Evolutionary conservation across 83 land plant genomes (phyloP).

Genomic region (Thuja plicata): DNA sequence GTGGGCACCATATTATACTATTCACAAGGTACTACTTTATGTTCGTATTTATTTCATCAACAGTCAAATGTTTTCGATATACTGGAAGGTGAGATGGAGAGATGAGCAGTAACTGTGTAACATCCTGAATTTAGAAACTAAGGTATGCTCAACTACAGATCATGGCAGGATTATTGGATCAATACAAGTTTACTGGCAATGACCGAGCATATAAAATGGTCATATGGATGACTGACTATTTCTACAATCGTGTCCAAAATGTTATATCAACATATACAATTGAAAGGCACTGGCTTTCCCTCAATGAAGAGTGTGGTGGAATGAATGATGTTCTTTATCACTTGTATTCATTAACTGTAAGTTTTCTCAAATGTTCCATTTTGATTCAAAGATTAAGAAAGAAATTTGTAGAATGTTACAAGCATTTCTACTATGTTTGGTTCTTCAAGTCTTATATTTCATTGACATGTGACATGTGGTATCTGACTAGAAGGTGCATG

Average conservation of each 20-base stretch:
- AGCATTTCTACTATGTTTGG: neutral
- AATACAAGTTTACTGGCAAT: constrained; percentile 59
- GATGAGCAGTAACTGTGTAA: neutral
- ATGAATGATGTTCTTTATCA: constrained; percentile 96
- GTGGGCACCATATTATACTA: constrained; percentile 97
- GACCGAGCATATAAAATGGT: constrained; percentile 62
- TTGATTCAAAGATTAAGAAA: neutral
- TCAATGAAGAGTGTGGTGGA: constrained; percentile 97
- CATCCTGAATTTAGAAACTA: neutral
- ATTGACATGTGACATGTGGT: neutral
- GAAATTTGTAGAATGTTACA: neutral
- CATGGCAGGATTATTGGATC: constrained; percentile 90
- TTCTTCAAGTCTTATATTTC: neutral
- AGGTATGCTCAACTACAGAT: constrained; percentile 39
- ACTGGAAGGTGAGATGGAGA: neutral
- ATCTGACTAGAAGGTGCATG: constrained; percentile 7
- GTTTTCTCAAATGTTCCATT: constrained; percentile 12
- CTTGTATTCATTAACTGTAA: constrained; percentile 65
- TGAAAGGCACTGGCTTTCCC: constrained; percentile 79
- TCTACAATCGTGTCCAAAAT: constrained; percentile 66
- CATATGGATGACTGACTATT: constrained; percentile 80
- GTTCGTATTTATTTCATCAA: neutral
- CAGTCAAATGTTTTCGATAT: neutral
- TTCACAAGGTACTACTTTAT: constrained; percentile 73
- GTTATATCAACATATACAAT: constrained; percentile 69